phyloP scores from a whole-genome alignment of 176 grass and related monocot species.

The Lolium rigidum region DNA sequence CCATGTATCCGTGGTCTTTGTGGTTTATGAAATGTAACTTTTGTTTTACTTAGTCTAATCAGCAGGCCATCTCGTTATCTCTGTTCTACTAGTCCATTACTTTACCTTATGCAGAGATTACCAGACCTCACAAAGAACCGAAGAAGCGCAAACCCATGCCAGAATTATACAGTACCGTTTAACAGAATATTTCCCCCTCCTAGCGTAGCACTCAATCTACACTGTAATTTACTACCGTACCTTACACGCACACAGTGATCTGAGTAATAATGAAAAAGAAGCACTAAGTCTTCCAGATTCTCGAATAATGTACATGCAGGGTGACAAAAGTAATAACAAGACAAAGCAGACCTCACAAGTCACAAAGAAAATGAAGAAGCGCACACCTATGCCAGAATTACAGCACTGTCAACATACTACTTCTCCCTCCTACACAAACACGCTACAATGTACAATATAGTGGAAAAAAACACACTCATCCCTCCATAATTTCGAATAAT shows the following conservation, averaged over 20 bases:
- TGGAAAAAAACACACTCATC: neutral
- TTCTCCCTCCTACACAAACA: neutral
- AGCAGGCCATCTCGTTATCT: too few species aligned
- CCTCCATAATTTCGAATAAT: conserved; percentile 13
- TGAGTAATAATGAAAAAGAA: neutral
- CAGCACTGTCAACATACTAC: neutral
- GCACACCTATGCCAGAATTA: neutral
- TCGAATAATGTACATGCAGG: neutral
- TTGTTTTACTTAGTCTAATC: too few species aligned
- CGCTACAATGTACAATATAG: neutral
- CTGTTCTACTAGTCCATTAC: too few species aligned
- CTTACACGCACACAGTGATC: too few species aligned
- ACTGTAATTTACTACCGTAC: too few species aligned
- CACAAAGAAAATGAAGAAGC: neutral
- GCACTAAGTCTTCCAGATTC: neutral
- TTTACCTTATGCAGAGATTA: too few species aligned
- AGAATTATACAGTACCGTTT: neutral
- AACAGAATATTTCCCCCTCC: neutral
- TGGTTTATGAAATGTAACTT: neutral
- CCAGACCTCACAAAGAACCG: neutral
- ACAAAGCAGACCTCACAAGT: neutral
- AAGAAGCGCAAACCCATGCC: neutral
- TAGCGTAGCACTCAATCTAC: neutral
- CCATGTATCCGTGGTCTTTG: too few species aligned
- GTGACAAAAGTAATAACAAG: neutral